Percentiles rank a stretch among this genome's conserved stretches.
These are phyloP conservation scores for Cutaneotrichosporon mucoides DNA, from an alignment of 1,284 basidiomycete species.

Conservation along the genomic window DNA sequence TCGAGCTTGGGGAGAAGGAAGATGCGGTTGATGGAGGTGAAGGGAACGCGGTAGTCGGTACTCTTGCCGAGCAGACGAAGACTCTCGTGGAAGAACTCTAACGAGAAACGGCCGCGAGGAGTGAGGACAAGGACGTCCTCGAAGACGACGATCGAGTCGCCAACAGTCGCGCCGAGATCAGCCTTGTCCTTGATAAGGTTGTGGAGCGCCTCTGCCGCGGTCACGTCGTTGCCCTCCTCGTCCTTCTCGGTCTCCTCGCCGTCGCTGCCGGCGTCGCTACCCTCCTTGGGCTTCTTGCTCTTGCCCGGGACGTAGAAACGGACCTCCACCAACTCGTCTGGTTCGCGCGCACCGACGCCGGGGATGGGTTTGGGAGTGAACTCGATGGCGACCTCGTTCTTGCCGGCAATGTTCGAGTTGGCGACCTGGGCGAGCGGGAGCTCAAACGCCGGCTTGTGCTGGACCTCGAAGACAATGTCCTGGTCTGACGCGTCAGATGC, in stretches of 20 bases:
- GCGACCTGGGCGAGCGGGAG: slow-evolving; percentile 81
- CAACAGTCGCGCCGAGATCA: slow-evolving; percentile 86
- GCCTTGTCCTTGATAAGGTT: slow-evolving; percentile 95
- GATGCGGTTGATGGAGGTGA: slow-evolving; percentile 79
- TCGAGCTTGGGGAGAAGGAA: slow-evolving; percentile 93
- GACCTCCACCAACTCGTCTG: slow-evolving; percentile 91
- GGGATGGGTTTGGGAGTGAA: slow-evolving; percentile 61
- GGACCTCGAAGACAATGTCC: slow-evolving; percentile 84
- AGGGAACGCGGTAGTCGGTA: slow-evolving; percentile 98
- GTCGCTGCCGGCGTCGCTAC: slow-evolving; percentile 65
- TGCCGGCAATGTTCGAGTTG: slow-evolving; percentile 96
- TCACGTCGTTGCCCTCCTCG: slow-evolving; percentile 57
- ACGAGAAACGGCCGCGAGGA: slow-evolving; percentile 91
- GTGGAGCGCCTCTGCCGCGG: slow-evolving; percentile 94
- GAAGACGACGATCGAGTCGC: slow-evolving; percentile 91
- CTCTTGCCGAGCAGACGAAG: slow-evolving; percentile 93
- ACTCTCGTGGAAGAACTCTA: slow-evolving; percentile 96
- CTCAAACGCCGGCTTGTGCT: slow-evolving; percentile 87
- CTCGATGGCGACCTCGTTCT: slow-evolving; percentile 95
- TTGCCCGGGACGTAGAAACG: slow-evolving; percentile 90
- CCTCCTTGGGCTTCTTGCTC: slow-evolving; percentile 53
- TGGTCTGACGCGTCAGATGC: slow-evolving; percentile 57
- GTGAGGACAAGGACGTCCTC: slow-evolving; percentile 96
- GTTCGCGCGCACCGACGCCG: slow-evolving; percentile 48
- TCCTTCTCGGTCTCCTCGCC: slow-evolving; percentile 53